Evolutionary conservation across 805 yeast genomes (phyloP).

Genomic region (Hanseniaspora hatyaiensis): DNA sequence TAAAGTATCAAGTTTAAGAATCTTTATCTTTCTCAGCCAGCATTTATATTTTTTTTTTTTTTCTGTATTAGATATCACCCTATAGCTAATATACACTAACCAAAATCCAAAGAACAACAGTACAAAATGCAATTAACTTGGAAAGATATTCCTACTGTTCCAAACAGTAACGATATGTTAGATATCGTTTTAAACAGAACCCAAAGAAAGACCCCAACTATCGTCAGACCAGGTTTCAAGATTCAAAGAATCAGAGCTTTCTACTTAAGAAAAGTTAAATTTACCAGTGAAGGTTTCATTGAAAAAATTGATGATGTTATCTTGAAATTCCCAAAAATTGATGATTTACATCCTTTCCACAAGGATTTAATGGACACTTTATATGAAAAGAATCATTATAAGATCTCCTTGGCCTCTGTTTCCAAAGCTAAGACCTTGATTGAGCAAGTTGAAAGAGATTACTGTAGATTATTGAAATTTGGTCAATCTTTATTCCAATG

Average conservation of each 20-base stretch:
- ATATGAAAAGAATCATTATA: slow-evolving; percentile 95
- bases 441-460: slow-evolving; percentile 94
- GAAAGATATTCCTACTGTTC: slow-evolving; percentile 96
- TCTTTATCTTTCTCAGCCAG: no score
- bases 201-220: slow-evolving; percentile 98
- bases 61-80: not conserved
- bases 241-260: slow-evolving; percentile 93
- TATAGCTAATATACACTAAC: no score
- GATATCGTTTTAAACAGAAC: slow-evolving; percentile 95
- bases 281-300: slow-evolving; percentile 88
- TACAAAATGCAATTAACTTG: slow-evolving; percentile 81
- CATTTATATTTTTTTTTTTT: not conserved
- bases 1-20: no score
- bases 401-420: slow-evolving; percentile 88
- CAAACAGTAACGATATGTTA: slow-evolving; percentile 81
- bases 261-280: slow-evolving; percentile 95
- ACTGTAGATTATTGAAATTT: slow-evolving; percentile 82
- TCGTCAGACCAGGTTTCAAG: slow-evolving; percentile 89
- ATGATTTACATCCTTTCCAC: slow-evolving; percentile 97
- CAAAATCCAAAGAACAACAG: not conserved
- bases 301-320: slow-evolving; percentile 83
- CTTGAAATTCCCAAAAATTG: slow-evolving; percentile 86
- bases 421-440: slow-evolving; percentile 87
- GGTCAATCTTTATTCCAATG: slow-evolving; percentile 98
- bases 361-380: slow-evolving; percentile 95